A percentile compares a stretch with the other conserved stretches of the same genome.
phyloP scores from a whole-genome alignment of 179 eudicot genomes.

The Pouteria campechiana region DNA sequence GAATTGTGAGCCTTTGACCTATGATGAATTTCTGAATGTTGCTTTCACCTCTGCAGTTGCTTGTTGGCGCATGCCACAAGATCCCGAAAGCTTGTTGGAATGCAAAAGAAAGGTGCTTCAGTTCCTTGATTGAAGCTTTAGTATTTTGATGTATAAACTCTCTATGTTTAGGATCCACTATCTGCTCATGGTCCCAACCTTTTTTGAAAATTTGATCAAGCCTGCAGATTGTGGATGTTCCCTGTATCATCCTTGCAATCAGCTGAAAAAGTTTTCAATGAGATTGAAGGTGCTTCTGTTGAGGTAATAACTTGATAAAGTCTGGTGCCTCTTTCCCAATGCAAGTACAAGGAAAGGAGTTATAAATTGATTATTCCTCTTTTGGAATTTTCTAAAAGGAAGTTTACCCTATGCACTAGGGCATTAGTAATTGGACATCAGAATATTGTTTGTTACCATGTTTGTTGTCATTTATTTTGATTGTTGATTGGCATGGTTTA shows the following conservation, averaged over 20 bases:
- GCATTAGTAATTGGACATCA: no score
- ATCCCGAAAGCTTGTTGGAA: constrained; percentile 88
- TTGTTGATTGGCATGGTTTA: no score
- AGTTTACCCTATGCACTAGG: no score
- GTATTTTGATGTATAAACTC: neutral
- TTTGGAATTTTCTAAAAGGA: no score
- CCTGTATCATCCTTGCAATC: constrained; percentile 59
- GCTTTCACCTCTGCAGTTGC: constrained; percentile 6
- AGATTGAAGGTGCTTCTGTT: constrained; percentile 34
- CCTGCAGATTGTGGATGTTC: constrained; percentile 82
- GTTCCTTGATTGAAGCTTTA: neutral
- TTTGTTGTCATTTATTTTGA: no score
- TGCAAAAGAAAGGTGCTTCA: constrained; percentile 70
- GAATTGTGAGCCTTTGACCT: neutral
- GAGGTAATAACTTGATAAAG: constrained; percentile 64
- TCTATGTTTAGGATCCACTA: no score
- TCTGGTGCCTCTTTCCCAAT: no score
- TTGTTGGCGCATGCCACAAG: constrained; percentile 64
- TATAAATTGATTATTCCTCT: no score
- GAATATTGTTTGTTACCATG: no score
- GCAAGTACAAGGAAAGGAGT: no score
- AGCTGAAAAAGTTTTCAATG: constrained; percentile 65
- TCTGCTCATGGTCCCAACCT: constrained; percentile 1
- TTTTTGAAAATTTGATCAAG: constrained; percentile 8
- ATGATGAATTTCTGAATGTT: constrained; percentile 2